Evolutionary conservation across 805 yeast genomes (phyloP).

Genomic region (Isabelozyma pseudorhagii): DNA sequence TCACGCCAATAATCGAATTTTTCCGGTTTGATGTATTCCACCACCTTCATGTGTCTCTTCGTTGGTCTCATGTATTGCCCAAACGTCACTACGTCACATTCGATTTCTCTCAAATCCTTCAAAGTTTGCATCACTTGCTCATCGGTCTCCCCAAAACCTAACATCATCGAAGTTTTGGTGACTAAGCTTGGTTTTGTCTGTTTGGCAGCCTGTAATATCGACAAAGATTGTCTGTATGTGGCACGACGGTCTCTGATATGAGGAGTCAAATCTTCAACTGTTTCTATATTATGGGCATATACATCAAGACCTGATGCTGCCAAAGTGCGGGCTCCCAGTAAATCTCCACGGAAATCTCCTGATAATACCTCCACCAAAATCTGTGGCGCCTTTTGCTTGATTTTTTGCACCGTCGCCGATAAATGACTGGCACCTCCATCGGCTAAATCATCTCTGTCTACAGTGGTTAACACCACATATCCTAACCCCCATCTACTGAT

Average conservation of each 20-base stretch:
- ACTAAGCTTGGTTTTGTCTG: constrained; percentile 66
- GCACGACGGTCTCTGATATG: constrained; percentile 96
- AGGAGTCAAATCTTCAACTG: constrained; percentile 93
- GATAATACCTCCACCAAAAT: constrained; percentile 89
- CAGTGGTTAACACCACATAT: constrained; percentile 94
- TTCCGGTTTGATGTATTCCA: constrained; percentile 90
- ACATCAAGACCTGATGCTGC: constrained; percentile 91
- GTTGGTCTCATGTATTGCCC: constrained; percentile 99
- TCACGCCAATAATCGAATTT: constrained; percentile 93
- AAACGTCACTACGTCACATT: constrained; percentile 93
- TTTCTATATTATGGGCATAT: constrained; percentile 94
- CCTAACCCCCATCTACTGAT: constrained; percentile 98
- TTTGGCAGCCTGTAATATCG: constrained; percentile 80
- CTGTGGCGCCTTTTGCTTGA: constrained; percentile 85
- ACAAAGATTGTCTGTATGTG: constrained; percentile 81
- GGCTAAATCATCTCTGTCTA: constrained; percentile 88
- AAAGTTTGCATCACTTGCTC: constrained; percentile 79
- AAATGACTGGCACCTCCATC: constrained; percentile 95
- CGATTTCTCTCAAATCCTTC: constrained; percentile 66
- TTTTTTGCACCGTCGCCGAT: constrained; percentile 79
- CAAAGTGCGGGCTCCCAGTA: constrained; percentile 72
- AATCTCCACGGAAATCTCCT: constrained; percentile 94
- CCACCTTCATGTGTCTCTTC: constrained; percentile 97
- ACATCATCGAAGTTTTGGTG: constrained; percentile 93
- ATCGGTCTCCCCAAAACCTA: constrained; percentile 95